phyloP scores from a whole-genome alignment of 129 eudicot genomes.

The Logfia minima region DNA sequence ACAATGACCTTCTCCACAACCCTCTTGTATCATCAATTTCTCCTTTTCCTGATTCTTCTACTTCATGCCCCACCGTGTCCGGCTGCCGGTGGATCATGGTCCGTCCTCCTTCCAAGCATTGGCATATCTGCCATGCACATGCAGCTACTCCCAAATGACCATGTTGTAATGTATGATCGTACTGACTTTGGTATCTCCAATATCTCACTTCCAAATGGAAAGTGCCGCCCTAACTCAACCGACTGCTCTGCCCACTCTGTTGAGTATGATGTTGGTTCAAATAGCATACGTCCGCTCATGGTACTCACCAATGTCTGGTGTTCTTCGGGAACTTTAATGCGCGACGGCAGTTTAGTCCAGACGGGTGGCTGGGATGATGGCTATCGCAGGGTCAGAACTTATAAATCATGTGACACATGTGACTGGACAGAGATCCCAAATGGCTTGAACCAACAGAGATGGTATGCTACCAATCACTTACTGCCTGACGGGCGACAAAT shows the following conservation, averaged over 20 bases:
- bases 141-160: constrained; percentile 68
- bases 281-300: constrained; percentile 59
- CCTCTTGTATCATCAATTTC: neutral
- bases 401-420: constrained; percentile 39
- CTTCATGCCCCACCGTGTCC: constrained; percentile 17
- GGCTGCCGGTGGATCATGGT: constrained; percentile 52
- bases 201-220: constrained; percentile 50
- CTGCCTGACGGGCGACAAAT: constrained; percentile 62
- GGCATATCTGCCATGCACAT: constrained; percentile 87
- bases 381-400: constrained; percentile 39
- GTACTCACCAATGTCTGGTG: constrained; percentile 72
- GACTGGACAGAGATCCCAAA: constrained; percentile 56
- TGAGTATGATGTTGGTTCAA: constrained; percentile 51
- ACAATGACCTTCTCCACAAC: neutral
- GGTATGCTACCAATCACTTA: constrained; percentile 70
- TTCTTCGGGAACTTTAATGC: constrained; percentile 64
- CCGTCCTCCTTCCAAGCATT: constrained; percentile 23
- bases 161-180: constrained; percentile 64
- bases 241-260: constrained; percentile 83
- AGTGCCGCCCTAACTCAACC: constrained; percentile 45
- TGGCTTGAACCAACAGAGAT: constrained; percentile 38
- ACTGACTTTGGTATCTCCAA: constrained; percentile 74
- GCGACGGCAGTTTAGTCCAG: constrained; percentile 56
- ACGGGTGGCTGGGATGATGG: constrained; percentile 78
- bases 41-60: constrained; percentile 11